Base-by-base conservation (phyloP, 169 alveolate species). In the Plasmodium ovale region DNA sequence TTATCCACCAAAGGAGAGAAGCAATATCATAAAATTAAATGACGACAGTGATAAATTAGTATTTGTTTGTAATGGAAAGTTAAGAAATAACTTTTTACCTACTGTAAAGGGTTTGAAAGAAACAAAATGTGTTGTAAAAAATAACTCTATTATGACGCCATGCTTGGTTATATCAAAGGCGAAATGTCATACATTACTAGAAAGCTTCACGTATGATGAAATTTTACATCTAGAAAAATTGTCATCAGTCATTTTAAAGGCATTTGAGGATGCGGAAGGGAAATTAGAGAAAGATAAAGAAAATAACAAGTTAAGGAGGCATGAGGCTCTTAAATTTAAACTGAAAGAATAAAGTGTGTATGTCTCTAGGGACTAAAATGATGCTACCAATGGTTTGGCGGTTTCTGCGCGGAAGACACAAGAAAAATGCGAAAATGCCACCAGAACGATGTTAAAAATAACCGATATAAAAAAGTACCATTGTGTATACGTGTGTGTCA, bases 1-100 rank as follows among this genome's bases (percentile, higher is more conserved):
- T 12, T 85, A 85, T 39, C 91, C 91, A 23, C 91, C 91, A 12
- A 85, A 58, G 51, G 91, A 85, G 56, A 85, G 91, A 68, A 85
- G 91, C 62, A 67, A 72, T 21, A 85, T 85, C 33, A 60, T 85
- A 44, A 85, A 85, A 51, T 58, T 85, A 35, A 68, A 60, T 39
- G 91, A 85, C 42, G 87, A 85, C 6, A 85, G 91, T 62, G 91
- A 85, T 62, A 85, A 85, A 37, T 71, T 85, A 85, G 56, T 85
- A 47, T 85, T 85, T 71, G 87, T 85, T 25, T 68, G 87, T 56
- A 85, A 85, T 51, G 91, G 87, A 35, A 85, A 68, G 29, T 85
- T 85, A 85, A 53, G 91, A 69, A 56, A 85, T 47, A 68, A 35
- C 19, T 85, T 85, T 60, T 54, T 85, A 62, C 16, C 65, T 33